Base-by-base conservation (phyloP, 768 basidiomycete genomes). In the Thelephora aurantiotincta region DNA sequence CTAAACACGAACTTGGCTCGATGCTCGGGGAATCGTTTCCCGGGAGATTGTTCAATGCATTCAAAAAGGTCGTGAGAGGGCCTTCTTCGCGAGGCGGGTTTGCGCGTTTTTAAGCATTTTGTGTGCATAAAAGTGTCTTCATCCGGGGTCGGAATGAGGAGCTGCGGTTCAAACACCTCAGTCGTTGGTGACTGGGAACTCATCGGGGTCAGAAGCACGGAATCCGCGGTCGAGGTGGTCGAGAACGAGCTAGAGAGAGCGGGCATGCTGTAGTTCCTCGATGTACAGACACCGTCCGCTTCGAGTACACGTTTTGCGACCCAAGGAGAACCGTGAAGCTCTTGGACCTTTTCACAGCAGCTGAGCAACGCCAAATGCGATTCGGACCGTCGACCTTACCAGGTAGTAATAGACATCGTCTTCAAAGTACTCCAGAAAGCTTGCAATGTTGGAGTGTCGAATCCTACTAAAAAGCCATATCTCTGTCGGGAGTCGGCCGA, bases 271-370 rank as follows among this genome's bases (percentile, higher is more conserved):
- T 58, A 56, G 45, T 58, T 58, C 30, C 55, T 56, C 22, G 38
- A 1, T 11, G 14, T n/a, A 41, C 16, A 7, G 11, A 14, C 9
- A 14, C 38, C 18, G 2, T 41, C 38, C 18, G 16, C 42, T 36
- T 37, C 43, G 42, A 43, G 46, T 50, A 44, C n/a, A 44, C 9
- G 26, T 30, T 71, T 75, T 46, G 68, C 58, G 16, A 60, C 68
- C 92, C 92, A 97, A 3, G 93, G 90, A 22, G 82, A 78, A 22
- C 93, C 93, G 58, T 97, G 93, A 22, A 94, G 68, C 62, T 94
- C 92, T 67, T 91, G 89, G 3, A 92, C 78, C 90, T 93, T 30
- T 30, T 30, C 26, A 42, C 41, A 35, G 44, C 48, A 37, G 47
- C 48, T 47, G 49, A 48, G 46, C 18, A 50, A 41, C 19, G 2